Percentiles rank a stretch among this genome's conserved stretches.
These are phyloP conservation scores for Brassica hybrid DNA, from an alignment of 441 rosid genomes.

Conservation along the genomic window DNA sequence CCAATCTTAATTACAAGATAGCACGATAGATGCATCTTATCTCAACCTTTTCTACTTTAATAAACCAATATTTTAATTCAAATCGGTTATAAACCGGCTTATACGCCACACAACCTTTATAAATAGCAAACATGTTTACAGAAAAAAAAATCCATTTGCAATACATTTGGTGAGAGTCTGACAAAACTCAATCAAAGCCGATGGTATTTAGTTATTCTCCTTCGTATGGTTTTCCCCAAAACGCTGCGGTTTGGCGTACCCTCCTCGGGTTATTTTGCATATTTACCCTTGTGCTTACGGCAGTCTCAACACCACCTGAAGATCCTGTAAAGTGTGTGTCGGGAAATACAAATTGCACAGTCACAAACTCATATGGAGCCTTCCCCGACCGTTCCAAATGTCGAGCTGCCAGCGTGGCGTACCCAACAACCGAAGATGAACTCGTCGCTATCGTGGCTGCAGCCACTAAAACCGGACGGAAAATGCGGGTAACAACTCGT, in stretches of 20 bases:
- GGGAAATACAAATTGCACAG: conserved; percentile 51
- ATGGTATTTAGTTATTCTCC: conserved; percentile 3
- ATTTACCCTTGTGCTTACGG: conserved; percentile 30
- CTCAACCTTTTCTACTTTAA: background rate
- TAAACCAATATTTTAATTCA: background rate
- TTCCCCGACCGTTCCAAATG: conserved; percentile 69
- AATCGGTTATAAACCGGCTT: background rate
- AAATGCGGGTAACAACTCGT: conserved; percentile 70
- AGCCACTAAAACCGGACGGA: conserved; percentile 53
- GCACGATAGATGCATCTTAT: background rate
- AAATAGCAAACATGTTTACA: conserved; percentile 18
- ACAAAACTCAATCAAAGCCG: background rate
- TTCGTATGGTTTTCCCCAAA: conserved; percentile 5
- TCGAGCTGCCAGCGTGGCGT: conserved; percentile 56
- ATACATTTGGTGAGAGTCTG: background rate
- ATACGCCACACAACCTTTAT: conserved; percentile 4
- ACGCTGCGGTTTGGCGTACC: conserved; percentile 10
- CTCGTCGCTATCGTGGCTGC: conserved; percentile 50
- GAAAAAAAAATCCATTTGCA: background rate
- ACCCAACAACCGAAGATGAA: conserved; percentile 63
- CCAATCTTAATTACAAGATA: conserved; percentile 1
- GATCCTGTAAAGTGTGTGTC: conserved; percentile 61
- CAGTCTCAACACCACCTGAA: conserved; percentile 52
- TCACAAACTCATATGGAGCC: conserved; percentile 60
- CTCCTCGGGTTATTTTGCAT: conserved; percentile 34